Evolutionary conservation across 192 early-diverging fungal species (phyloP).

Genomic region (Dissophora globulifera): DNA sequence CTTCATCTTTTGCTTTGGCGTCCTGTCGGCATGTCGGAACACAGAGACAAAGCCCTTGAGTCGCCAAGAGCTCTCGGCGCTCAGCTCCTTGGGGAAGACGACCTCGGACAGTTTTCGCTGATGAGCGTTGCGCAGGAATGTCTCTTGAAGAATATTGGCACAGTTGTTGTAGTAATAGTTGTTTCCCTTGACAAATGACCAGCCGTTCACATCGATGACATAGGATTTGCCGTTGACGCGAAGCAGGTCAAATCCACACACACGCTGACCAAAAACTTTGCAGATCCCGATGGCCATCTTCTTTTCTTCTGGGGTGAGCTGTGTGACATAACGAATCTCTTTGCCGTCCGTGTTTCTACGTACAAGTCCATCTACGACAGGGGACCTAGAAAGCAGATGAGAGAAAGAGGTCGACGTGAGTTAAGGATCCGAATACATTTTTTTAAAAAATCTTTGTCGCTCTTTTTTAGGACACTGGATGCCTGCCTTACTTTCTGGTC

Average conservation of each 20-base stretch:
- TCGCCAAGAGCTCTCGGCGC: conserved; percentile 86
- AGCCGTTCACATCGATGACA: conserved; percentile 98
- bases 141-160: conserved; percentile 75
- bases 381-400: conserved; percentile 70
- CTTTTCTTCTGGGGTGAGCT: conserved; percentile 81
- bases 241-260: conserved; percentile 95
- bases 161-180: conserved; percentile 91
- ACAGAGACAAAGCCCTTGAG: conserved; percentile 95
- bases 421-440: too few relatives aligned
- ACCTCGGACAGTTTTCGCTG: conserved; percentile 66
- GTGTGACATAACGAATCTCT: conserved; percentile 91
- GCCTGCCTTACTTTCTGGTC: conserved; percentile 89
- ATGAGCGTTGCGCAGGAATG: conserved; percentile 76
- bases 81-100: conserved; percentile 63
- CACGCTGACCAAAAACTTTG: conserved; percentile 86
- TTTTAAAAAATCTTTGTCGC: too few relatives aligned
- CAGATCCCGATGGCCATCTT: conserved; percentile 78
- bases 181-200: conserved; percentile 98
- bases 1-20: conserved; percentile 98
- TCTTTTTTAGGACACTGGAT: too few relatives aligned
- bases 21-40: conserved; percentile 95
- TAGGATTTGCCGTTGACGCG: conserved; percentile 80
- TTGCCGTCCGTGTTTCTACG: conserved; percentile 94
- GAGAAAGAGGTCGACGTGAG: not conserved
- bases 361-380: conserved; percentile 94